Evolutionary conservation across 1,284 basidiomycete species (phyloP), one percentile per base, ranked within the genome.

Genomic region (Neotropicomus parvogracilis): DNA sequence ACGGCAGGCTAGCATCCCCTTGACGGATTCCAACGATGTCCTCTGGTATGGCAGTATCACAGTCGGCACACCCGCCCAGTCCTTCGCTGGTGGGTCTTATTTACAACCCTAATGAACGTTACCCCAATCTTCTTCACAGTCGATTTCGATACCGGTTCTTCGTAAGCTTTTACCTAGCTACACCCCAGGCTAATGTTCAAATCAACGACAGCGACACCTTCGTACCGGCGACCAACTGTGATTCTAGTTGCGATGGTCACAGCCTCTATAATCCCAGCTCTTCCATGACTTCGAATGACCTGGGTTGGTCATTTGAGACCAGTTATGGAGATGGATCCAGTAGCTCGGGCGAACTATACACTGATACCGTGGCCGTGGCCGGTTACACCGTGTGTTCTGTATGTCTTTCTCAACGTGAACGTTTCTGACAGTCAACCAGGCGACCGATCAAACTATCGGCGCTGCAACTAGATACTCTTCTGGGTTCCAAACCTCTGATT

Each of bases 331-430:
- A 40, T 20, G 39, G 28, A 14, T 29, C 39, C 7, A 29, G 12
- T 40, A 6, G 20, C 17, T 59, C 61, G 13, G 82, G 81, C 16
- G 63, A 66, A 26, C 69, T 77, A 49, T 83, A 75, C 63, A 65
- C 64, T 3, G 83, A 85, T 56, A 71, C 64, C 9, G 72, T 81
- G 1, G 50, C 57, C 24, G 55, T 71, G 35, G 60, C 57, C 8
- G 59, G 63, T 6, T 46, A 63, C 17, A 56, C 37, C 0, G 69
- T 69, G 48, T 7, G 53, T 44, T 10, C 13, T 34, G n/a, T 7
- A 17, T 24, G 3, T 10, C 17, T 32, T 8, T 31, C 6, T 9
- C 13, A 12, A 20, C 2, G 4, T 17, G n/a, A 6, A 20, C n/a
- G 5, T 20, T 9, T 14, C 38, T 57, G 24, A 54, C 16, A 32